phyloP scores from a whole-genome alignment of 2,329 filamentous ascomycete genomes.

The Ceratocystis variospora region DNA sequence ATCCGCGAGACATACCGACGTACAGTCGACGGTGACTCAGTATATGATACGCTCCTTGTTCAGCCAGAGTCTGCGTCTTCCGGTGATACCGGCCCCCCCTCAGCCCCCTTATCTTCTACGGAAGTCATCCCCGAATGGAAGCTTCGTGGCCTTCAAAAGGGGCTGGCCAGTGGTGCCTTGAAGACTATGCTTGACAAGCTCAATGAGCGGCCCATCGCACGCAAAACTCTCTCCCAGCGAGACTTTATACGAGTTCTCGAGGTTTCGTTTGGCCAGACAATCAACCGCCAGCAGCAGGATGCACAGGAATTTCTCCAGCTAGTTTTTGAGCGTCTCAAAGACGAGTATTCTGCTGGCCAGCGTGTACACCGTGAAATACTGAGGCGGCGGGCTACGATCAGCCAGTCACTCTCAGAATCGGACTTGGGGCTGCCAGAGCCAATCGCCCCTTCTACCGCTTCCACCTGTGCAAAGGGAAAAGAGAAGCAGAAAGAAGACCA shows the following conservation, averaged over 20 bases:
- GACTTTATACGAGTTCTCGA: slow-evolving; percentile 75
- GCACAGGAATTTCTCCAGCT: slow-evolving; percentile 95
- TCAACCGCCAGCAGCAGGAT: slow-evolving; percentile 91
- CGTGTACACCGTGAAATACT: slow-evolving; percentile 36
- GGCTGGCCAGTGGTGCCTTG: slow-evolving; percentile 69
- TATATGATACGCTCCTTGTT: slow-evolving; percentile 52
- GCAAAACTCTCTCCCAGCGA: slow-evolving; percentile 83
- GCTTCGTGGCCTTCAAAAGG: slow-evolving; percentile 57
- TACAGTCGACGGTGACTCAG: slow-evolving; percentile 58
- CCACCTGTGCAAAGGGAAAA: too few relatives aligned
- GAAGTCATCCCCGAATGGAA: slow-evolving; percentile 41
- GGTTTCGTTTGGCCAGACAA: slow-evolving; percentile 72
- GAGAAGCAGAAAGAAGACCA: too few relatives aligned
- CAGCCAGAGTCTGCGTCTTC: slow-evolving; percentile 29
- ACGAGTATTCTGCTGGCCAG: slow-evolving; percentile 81
- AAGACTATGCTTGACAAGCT: slow-evolving; percentile 87
- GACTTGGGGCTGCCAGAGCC: slow-evolving; percentile 21
- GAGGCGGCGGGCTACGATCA: slow-evolving; percentile 1
- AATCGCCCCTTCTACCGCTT: too few relatives aligned
- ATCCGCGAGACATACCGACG: slow-evolving; percentile 83
- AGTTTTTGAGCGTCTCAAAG: slow-evolving; percentile 77
- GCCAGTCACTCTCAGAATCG: slow-evolving; percentile 20
- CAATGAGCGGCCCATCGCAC: slow-evolving; percentile 86
- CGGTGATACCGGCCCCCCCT: neutral
- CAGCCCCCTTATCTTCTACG: neutral